Evolutionary conservation across 208 protist species (phyloP), one percentile per base, ranked within the genome.

Genomic region (Wallacemonas sp.): DNA sequence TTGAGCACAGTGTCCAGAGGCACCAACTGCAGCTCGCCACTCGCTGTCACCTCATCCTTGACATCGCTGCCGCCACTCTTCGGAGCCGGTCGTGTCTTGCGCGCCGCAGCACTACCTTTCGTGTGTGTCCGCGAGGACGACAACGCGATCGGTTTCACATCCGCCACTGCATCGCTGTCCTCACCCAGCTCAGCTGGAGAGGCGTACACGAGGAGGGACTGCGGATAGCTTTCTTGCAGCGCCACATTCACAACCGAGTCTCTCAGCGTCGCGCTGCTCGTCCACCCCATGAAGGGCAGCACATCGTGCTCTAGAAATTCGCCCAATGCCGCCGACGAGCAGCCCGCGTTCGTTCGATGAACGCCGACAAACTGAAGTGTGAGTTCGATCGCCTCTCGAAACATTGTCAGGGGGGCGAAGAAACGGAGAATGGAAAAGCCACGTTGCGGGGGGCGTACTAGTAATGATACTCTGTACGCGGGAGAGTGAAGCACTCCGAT

Each of bases 221-320:
- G 4, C 19, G 56, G 44, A 39, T 62, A 51, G 21, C 56, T 47
- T 27, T 45, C 56, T 31, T 58, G 51, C 4, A 58, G 8, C 14
- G 75, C 54, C 14, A 88, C 76, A 11, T 73, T 65, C 8, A 87
- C 54, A 21, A 95, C 68, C 17, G 75, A 78, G 42, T 79, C 61
- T 54, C 77, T 82, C 61, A 91, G 71, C 0, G 67, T 68, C 1
- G 55, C 39, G 66, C 82, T 84, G 1, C 55, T 46, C 1, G 62
- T 60, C 66, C 77, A 83, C 0, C 77, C 81, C 34, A 77, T 79
- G 55, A 65, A 79, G 9, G 90, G 86, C 6, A 92, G 42, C 5
- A 93, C 55, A 54, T 95, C 90, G 2, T 63, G 34, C 31, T 65
- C 67, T n/a, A 95, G 63, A 65, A 88, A 91, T 39, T 90, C 85